Base-by-base conservation (phyloP, 169 alveolate species). In the Cryptosporidium sp. region DNA sequence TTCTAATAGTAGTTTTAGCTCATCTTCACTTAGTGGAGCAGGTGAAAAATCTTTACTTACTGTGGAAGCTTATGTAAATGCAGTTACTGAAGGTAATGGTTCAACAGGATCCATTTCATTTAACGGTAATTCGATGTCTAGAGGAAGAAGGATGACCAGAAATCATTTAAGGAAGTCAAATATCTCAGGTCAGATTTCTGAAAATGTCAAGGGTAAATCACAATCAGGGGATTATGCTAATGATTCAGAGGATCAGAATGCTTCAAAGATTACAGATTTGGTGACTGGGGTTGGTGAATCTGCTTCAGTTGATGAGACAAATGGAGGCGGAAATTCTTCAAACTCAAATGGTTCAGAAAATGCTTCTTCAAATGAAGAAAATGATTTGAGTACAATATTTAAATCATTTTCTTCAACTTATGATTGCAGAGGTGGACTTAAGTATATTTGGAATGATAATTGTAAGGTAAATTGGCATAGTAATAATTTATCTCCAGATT, bases 141-240 rank as follows among this genome's bases (percentile, higher is more conserved):
- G 89, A 51, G 89, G 89, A 61, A 60, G 89, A 65, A 80, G 89
- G 51, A 42, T 80, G 75, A 80, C 89, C 37, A 80, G 89, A 31
- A 80, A 80, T n/a, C 73, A 80, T 60, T 45, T 65, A 31, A 80
- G 68, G 65, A 80, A 80, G 56, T 80, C 89, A 0, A 60, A 39
- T 39, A 29, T 31, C n/a, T 53, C 68, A 9, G 52, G 51, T 3
- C 70, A 73, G 9, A 52, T 52, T 18, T 31, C 86, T 23, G 86
- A 73, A 29, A 37, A 73, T 37, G 33, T 29, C 16, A 80, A 65
- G 42, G 18, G 21, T 37, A 53, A 52, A 56, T 18, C 80, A 23
- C 89, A 60, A 10, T 7, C 26, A 6, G 75, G 52, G 18, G 89
- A 80, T 26, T 75, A 44, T 7, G 67, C 44, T 2, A 21, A 62